Percentiles rank a stretch among this genome's conserved stretches.
Conservation (phyloP, 2,329 filamentous ascomycete genomes). For the Colletotrichum sp. region DNA sequence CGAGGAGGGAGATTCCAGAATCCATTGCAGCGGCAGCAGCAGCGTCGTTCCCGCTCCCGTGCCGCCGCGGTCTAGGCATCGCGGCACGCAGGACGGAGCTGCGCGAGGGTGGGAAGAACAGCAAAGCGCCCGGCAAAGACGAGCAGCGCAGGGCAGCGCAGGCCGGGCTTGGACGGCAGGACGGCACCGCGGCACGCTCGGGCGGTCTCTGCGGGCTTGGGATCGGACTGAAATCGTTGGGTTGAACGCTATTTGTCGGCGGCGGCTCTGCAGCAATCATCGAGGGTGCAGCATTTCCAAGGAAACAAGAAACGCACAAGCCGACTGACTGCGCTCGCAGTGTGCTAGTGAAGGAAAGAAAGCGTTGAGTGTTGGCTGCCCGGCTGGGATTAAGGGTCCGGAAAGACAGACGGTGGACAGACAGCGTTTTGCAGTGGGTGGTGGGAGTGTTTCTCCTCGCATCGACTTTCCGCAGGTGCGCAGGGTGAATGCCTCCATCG, state of each 20-base stretch:
- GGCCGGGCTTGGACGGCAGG: conserved; percentile 13
- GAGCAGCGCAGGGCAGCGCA: not conserved
- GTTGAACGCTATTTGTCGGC: not conserved
- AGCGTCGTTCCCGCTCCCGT: not conserved
- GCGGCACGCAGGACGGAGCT: not conserved
- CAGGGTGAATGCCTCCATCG: conserved; percentile 2
- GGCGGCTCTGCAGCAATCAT: conserved; percentile 1
- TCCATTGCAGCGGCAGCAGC: not conserved
- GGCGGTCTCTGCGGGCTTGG: not conserved
- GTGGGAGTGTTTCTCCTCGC: conserved; percentile 5
- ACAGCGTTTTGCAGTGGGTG: not conserved
- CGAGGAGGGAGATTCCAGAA: not conserved
- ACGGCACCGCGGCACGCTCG: conserved; percentile 14
- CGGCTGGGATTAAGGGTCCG: not conserved
- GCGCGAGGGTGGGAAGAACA: not conserved
- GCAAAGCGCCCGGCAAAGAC: not conserved
- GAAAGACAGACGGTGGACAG: not conserved
- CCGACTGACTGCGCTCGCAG: not conserved
- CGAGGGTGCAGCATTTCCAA: not conserved
- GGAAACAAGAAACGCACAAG: not conserved
- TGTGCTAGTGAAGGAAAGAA: not conserved
- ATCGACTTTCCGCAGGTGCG: not conserved
- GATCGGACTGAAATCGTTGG: conserved; percentile 1
- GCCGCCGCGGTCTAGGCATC: conserved; percentile 1
- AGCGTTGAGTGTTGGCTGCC: not conserved